These are phyloP conservation scores for Cryptococcus sp. DNA, from an alignment of 1,284 basidiomycete species.

Conservation along the genomic window DNA sequence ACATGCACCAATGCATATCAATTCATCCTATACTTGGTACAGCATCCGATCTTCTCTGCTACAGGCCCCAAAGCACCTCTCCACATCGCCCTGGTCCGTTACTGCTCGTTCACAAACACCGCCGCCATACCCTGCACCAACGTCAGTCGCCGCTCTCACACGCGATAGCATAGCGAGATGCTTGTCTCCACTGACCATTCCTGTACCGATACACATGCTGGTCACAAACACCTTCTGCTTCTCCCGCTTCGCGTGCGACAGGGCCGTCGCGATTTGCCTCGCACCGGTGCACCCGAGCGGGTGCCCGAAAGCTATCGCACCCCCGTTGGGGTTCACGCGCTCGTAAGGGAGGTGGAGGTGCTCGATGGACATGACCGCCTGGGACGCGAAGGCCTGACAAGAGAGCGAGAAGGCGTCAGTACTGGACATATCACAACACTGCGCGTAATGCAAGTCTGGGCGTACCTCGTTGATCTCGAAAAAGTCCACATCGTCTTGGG, in stretches of 20 bases:
- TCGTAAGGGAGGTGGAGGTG: constrained; percentile 66
- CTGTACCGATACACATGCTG: constrained; percentile 93
- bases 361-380: constrained; percentile 75
- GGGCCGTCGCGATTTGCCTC: constrained; percentile 78
- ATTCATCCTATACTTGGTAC: too few species aligned
- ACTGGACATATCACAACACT: too few species aligned
- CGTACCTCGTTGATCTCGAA: constrained; percentile 75
- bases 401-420: background rate
- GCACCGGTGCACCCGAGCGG: constrained; percentile 75
- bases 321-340: constrained; percentile 85
- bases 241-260: constrained; percentile 72
- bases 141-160: background rate
- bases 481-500: constrained; percentile 76
- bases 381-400: constrained; percentile 70
- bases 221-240: constrained; percentile 82
- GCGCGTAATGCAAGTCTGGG: too few species aligned
- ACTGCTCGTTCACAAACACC: constrained; percentile 49
- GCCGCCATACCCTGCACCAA: constrained; percentile 51
- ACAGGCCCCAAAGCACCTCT: too few species aligned
- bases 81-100: background rate
- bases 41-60: too few species aligned
- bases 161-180: background rate
- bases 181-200: constrained; percentile 67
- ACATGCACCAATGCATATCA: too few species aligned
- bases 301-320: constrained; percentile 76